A percentile compares a stretch with the other conserved stretches of the same genome.
Evolutionary conservation across 139 green algal genomes (phyloP).

Genomic region (Microglena sp.): DNA sequence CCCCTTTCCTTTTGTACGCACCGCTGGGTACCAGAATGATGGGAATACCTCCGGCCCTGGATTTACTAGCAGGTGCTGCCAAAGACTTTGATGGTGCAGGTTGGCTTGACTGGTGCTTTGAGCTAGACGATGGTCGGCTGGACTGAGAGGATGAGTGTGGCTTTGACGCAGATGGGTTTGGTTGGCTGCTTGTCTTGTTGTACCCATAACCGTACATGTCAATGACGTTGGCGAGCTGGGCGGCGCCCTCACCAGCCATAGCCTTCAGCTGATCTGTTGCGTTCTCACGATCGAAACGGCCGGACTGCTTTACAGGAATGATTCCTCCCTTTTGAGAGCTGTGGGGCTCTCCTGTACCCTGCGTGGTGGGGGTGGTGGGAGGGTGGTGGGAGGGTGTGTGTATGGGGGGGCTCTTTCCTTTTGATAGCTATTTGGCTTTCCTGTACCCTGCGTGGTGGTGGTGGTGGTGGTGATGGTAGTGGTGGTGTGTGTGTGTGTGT

Average conservation of each 20-base stretch:
- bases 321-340: too few relatives aligned
- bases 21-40: slow-evolving; percentile 49
- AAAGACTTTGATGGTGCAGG: background rate
- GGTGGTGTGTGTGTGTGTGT: background rate
- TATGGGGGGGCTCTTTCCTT: too few relatives aligned
- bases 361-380: background rate
- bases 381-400: too few relatives aligned
- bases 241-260: slow-evolving; percentile 16
- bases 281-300: slow-evolving; percentile 33
- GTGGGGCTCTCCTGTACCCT: too few relatives aligned
- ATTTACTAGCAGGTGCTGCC: background rate
- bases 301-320: slow-evolving; percentile 22
- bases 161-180: too few relatives aligned
- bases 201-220: slow-evolving; percentile 22
- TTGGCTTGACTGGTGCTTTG: background rate
- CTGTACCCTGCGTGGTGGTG: too few relatives aligned
- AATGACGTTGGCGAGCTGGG: slow-evolving; percentile 1
- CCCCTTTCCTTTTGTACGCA: too few relatives aligned
- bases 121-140: background rate
- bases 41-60: slow-evolving; percentile 13
- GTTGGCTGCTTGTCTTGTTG: slow-evolving; percentile 7
- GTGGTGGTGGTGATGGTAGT: too few relatives aligned
- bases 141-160: background rate
- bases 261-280: slow-evolving; percentile 20
- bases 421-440: too few relatives aligned